Base-by-base conservation (phyloP, 179 eudicot genomes). In the Gypsophila paniculata region DNA sequence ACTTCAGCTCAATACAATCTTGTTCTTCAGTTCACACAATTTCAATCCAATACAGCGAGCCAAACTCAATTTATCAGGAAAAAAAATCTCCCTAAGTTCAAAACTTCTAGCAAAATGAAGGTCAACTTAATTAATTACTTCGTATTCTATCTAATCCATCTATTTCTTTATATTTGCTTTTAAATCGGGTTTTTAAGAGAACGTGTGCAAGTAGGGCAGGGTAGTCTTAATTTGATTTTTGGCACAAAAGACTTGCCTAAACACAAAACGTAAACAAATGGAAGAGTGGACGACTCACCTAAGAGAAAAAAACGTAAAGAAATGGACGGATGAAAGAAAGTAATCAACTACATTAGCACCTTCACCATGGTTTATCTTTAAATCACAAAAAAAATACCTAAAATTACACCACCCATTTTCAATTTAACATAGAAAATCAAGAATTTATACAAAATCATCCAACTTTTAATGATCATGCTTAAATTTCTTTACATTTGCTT, bases 351-450 rank as follows among this genome's bases (percentile, higher is more conserved):
- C n/a, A 23, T 38, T n/a, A 38, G 46, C 32, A 63, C n/a, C 34
- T 22, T 13, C 15, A 19, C 38, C 38, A 63, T 63, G 23, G 6
- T 17, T 36, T 8, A 34, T 36, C 49, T n/a, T n/a, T 13, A 38
- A 7, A 36, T 19, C 49, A 63, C 25, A 18, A n/a, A 9, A 63
- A 63, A 65, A 39, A 22, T n/a, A n/a, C n/a, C n/a, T n/a, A n/a
- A n/a, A n/a, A n/a, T n/a, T n/a, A n/a, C n/a, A n/a, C n/a, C 1
- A 65, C 69, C 69, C 69, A 21, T 44, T 44, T 42, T 18, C 29
- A 65, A 65, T 42, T 65, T 6, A 65, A 13, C 53, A 46, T 39
- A 19, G 53, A 65, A 65, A 12, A 53, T 34, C 6, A 58, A 32
- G 17, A 42, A 49, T 25, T 25, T 5, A 52, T 18, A 22, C 0